Evolutionary conservation across 108 stramenopile genomes (phyloP).

Genomic region (Nitzschia sp.): DNA sequence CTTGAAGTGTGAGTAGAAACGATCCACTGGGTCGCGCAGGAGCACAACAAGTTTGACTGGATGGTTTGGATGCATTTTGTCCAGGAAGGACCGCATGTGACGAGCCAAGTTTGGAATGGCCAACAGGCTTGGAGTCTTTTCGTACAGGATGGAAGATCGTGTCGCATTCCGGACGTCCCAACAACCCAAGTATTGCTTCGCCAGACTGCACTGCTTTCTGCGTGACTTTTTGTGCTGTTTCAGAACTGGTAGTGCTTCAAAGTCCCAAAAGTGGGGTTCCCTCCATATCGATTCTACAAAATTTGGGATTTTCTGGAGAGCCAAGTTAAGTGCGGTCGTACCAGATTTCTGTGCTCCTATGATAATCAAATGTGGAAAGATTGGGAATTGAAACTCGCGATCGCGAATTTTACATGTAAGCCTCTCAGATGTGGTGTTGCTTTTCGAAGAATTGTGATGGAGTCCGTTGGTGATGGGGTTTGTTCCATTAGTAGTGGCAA

Average conservation of each 20-base stretch:
- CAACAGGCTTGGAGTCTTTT: slow-evolving; percentile 61
- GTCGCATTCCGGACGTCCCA: not conserved
- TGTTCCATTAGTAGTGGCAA: too few species aligned
- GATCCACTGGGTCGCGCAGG: slow-evolving; percentile 78
- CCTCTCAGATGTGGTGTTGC: too few species aligned
- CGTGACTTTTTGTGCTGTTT: not conserved
- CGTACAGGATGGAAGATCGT: slow-evolving; percentile 59
- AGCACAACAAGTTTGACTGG: slow-evolving; percentile 65
- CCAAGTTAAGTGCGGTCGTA: slow-evolving; percentile 81
- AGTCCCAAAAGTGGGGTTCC: slow-evolving; percentile 90
- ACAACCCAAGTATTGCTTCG: not conserved
- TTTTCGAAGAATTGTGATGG: too few species aligned
- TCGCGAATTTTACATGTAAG: too few species aligned
- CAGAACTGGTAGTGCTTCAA: not conserved
- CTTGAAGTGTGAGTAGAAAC: slow-evolving; percentile 83
- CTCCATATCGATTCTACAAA: slow-evolving; percentile 52
- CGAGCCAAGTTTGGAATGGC: not conserved
- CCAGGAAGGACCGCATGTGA: not conserved
- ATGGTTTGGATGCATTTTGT: not conserved
- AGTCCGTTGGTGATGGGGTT: too few species aligned
- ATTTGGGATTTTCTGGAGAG: slow-evolving; percentile 74
- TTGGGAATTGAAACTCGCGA: not conserved
- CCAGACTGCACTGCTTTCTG: not conserved
- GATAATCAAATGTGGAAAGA: slow-evolving; percentile 58
- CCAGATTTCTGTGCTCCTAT: slow-evolving; percentile 87